phyloP scores from a whole-genome alignment of 164 flowering plant species.

The Protea cynaroides region DNA sequence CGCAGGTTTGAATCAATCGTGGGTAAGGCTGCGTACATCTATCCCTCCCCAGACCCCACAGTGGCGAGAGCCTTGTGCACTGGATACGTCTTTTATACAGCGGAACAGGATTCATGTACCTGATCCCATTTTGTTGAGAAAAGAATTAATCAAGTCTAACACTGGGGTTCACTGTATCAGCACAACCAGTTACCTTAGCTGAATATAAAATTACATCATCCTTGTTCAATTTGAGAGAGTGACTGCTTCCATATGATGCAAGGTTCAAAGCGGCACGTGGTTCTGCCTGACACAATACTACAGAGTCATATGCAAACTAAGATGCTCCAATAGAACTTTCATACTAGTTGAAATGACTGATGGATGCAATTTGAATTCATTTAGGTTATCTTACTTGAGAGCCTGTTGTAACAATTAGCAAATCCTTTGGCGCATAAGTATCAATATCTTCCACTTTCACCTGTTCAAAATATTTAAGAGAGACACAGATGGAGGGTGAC shows the following conservation, averaged over 20 bases:
- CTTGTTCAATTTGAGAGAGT: constrained; percentile 78
- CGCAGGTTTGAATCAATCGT: too few species aligned
- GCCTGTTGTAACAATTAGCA: constrained; percentile 95
- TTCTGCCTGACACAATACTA: constrained; percentile 82
- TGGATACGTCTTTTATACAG: too few species aligned
- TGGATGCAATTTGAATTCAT: not conserved
- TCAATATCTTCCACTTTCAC: constrained; percentile 96
- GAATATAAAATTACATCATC: constrained; percentile 92
- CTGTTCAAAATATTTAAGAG: constrained; percentile 26
- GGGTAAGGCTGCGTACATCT: too few species aligned
- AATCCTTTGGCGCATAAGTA: constrained; percentile 89
- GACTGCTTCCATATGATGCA: constrained; percentile 94
- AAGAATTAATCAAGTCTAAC: not conserved
- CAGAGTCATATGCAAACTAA: constrained; percentile 22
- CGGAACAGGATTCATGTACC: not conserved
- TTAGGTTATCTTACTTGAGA: constrained; percentile 74
- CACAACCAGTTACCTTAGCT: constrained; percentile 67
- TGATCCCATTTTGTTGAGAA: too few species aligned
- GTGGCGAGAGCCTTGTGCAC: too few species aligned
- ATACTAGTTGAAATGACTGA: not conserved
- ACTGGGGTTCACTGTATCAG: not conserved
- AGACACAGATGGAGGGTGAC: too few species aligned
- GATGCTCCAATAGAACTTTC: not conserved
- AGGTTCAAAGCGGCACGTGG: constrained; percentile 98
- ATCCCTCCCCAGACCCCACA: too few species aligned